Base-by-base conservation (phyloP, 1,284 basidiomycete species). In the Moesziomyces sp. region DNA sequence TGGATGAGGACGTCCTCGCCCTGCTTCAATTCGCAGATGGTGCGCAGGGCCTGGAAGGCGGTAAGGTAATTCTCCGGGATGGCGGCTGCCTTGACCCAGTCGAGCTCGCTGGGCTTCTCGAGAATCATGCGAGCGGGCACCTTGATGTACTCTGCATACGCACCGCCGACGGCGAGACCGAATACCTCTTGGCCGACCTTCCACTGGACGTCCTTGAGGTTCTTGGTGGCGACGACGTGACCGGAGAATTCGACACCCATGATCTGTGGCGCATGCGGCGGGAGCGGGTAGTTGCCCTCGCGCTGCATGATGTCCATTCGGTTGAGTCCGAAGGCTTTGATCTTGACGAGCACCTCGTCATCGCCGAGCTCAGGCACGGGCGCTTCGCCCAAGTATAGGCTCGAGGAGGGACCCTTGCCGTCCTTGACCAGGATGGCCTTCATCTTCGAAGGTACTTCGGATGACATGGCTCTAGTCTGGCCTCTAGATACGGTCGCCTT, bases 201-300 rank as follows among this genome's bases (percentile, higher is more conserved):
- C 89, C 63, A 74, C 18, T 60, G 48, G 26, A 62, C 51, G 7
- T 59, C 52, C 35, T 66, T 47, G 47, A 61, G 47, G 19, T 65
- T 52, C 40, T 87, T 86, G 60, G 96, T 87, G 3, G 84, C 85
- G 3, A 66, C 79, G 45, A 84, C 53, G 47, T 58, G 56, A 6
- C 81, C 82, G 19, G 92, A 90, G 84, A 97, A 97, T 85, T 97
- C 95, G 57, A 97, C 93, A 9, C 96, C 94, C 26, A 97, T 87
- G 81, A 96, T 91, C 50, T 87, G 85, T 18, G 91, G 90, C 16
- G 90, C 88, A 52, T 91, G 92, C 16, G 91, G 88, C 10, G 94
- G 95, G 3, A 90, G 84, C 2, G 93, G 91, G 82, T 82, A 83
- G 40, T 78, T 58, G 18, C 82, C 82, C 51, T 83, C 79, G 21